phyloP scores from a whole-genome alignment of 2,329 filamentous ascomycete genomes.

The Macroventuria anomochaeta region DNA sequence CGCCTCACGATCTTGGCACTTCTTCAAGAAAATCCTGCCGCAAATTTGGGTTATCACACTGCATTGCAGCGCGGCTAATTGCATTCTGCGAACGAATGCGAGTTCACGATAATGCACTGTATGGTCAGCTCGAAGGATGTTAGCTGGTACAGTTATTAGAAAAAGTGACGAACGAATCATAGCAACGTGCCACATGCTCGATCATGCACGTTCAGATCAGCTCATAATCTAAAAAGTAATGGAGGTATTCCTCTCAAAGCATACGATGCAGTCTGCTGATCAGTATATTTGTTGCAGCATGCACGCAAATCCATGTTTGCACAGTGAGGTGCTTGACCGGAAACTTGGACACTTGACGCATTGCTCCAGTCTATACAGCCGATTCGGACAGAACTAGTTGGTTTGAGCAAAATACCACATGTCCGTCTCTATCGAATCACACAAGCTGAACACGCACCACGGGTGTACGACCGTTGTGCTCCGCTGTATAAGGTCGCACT shows the following conservation, averaged over 20 bases:
- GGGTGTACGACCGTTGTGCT: background rate
- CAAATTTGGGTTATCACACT: conserved; percentile 21
- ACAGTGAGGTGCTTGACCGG: background rate
- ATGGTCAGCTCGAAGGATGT: conserved; percentile 13
- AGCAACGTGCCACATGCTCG: background rate
- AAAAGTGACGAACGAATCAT: conserved; percentile 21
- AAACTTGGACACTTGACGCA: background rate
- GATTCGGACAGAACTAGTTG: background rate
- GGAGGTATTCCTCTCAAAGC: conserved; percentile 1
- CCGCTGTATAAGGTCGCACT: background rate
- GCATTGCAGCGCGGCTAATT: conserved; percentile 15
- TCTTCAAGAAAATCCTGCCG: conserved; percentile 16
- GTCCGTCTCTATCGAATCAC: background rate
- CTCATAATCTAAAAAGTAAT: conserved; percentile 3
- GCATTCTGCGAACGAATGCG: conserved; percentile 1
- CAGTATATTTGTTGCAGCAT: background rate
- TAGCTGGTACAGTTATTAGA: conserved; percentile 3
- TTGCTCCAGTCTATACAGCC: background rate
- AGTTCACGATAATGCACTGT: conserved; percentile 1
- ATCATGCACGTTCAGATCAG: conserved; percentile 5
- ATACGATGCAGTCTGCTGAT: background rate
- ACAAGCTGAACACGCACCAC: background rate
- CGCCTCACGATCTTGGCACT: background rate
- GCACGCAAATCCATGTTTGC: background rate
- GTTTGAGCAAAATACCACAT: background rate